A percentile compares a stretch with the other conserved stretches of the same genome.
phyloP scores from a whole-genome alignment of 2,329 filamentous ascomycete genomes.

The Diaporthe humulicola region DNA sequence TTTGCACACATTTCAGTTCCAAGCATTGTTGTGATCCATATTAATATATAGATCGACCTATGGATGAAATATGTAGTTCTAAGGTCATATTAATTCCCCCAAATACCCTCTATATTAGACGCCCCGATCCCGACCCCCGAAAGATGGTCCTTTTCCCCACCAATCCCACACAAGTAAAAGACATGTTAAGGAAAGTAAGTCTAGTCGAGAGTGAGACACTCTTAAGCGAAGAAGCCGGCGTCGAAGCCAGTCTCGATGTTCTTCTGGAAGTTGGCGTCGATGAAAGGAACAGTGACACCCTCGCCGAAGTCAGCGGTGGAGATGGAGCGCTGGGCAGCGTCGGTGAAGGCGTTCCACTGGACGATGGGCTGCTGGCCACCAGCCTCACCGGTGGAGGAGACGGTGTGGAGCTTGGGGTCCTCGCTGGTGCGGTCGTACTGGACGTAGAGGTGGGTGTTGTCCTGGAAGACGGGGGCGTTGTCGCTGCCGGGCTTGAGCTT shows the following conservation, averaged over 20 bases:
- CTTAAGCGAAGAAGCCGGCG: slow-evolving; percentile 20
- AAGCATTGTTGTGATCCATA: not conserved
- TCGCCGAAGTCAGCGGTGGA: slow-evolving; percentile 13
- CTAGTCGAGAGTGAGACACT: not conserved
- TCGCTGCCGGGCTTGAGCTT: slow-evolving; percentile 22
- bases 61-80: not conserved
- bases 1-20: not conserved
- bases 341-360: slow-evolving; percentile 18
- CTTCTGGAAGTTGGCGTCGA: not conserved
- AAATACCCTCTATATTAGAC: slow-evolving; percentile 7
- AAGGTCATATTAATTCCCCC: slow-evolving; percentile 5
- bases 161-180: slow-evolving; percentile 3
- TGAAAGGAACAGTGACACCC: slow-evolving; percentile 20
- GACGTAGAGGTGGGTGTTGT: slow-evolving; percentile 27
- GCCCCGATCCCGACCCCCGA: not conserved
- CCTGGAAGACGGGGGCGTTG: slow-evolving; percentile 9
- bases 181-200: not conserved
- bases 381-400: slow-evolving; percentile 2
- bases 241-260: slow-evolving; percentile 16
- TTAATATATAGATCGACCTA: slow-evolving; percentile 3
- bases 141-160: not conserved
- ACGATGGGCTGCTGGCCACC: slow-evolving; percentile 20
- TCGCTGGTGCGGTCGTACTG: slow-evolving; percentile 12
- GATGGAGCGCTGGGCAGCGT: slow-evolving; percentile 1
- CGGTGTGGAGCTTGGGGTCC: slow-evolving; percentile 13